Conservation (phyloP, 768 basidiomycete species). For the Boletus rubroflammeus region DNA sequence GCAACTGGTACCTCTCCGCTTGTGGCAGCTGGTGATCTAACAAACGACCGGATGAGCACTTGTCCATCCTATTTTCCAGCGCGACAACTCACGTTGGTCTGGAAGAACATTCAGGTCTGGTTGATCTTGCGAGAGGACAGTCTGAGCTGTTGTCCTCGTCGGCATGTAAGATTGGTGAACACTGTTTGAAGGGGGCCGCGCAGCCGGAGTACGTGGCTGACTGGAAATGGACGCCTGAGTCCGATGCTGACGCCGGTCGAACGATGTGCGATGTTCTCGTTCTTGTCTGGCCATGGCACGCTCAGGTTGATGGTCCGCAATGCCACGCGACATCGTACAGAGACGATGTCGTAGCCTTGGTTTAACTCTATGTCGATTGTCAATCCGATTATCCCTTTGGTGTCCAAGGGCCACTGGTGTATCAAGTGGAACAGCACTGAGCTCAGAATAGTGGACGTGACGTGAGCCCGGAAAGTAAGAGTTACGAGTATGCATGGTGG, state of each 20-base stretch:
- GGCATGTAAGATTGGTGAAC: neutral
- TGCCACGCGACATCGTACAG: too few species aligned
- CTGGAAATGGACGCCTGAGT: neutral
- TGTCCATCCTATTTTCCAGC: neutral
- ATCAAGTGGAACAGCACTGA: neutral
- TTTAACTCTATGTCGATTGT: neutral
- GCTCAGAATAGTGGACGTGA: slow-evolving; percentile 3
- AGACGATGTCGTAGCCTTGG: neutral
- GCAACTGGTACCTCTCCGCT: neutral
- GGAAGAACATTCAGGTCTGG: neutral
- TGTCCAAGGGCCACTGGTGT: neutral
- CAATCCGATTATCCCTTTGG: neutral
- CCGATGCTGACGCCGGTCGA: neutral
- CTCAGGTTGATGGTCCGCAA: slow-evolving; percentile 3
- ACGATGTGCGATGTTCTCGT: neutral
- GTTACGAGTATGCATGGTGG: slow-evolving; percentile 4
- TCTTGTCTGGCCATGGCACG: neutral
- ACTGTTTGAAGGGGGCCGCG: neutral
- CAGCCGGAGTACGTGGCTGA: neutral
- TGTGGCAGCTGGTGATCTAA: slow-evolving; percentile 6
- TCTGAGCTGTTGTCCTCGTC: neutral
- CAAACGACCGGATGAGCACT: neutral
- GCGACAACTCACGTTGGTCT: slow-evolving; percentile 2
- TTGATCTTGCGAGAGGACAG: neutral
- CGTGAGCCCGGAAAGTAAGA: neutral